Base-by-base conservation (phyloP, 768 basidiomycete genomes). In the Kwoniella pini region DNA sequence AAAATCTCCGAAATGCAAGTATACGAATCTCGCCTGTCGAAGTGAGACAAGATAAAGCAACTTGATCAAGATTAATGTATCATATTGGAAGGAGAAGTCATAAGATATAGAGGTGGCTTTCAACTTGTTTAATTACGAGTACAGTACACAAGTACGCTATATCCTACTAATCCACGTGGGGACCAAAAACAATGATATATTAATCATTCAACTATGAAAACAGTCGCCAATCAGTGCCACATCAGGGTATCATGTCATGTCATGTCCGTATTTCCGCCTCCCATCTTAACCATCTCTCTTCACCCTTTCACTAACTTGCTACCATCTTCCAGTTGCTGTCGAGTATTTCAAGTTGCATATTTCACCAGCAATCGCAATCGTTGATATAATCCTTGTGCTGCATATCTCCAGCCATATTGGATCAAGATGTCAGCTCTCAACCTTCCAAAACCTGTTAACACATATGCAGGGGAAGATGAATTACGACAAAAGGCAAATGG, bases 381-480 rank as follows among this genome's bases (percentile, higher is more conserved):
- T n/a, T n/a, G 51, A 21, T 53, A 31, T 49, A 21, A 31, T 38
- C 40, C 43, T 21, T 7, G 26, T 30, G 7, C 24, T 48, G 9
- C 4, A 7, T 26, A 48, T 6, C 21, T 31, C 13, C 50, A n/a
- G 13, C 17, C 50, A 27, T 6, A 30, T 7, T 49, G 12, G 28
- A 7, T 42, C 46, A 53, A 30, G 21, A 73, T 69, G 70, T 65
- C 71, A 38, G 63, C 74, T 2, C 62, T 78, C 54, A 70, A 69
- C 60, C 66, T 78, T 1, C 77, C 77, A 13, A 72, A 74, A 38
- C 77, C 77, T 1, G 70, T 77, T 40, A 71, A 78, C 48, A 62
- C 62, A 2, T 72, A 69, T 30, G 71, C 68, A 9, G 72, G 69
- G 2, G 71, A 74, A 55, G 71, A 76, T 57, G 68, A 69, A 57